Evolutionary conservation across 257 asterid genomes (phyloP), one percentile per base, ranked within the genome.

Genomic region (Plantago ovata): DNA sequence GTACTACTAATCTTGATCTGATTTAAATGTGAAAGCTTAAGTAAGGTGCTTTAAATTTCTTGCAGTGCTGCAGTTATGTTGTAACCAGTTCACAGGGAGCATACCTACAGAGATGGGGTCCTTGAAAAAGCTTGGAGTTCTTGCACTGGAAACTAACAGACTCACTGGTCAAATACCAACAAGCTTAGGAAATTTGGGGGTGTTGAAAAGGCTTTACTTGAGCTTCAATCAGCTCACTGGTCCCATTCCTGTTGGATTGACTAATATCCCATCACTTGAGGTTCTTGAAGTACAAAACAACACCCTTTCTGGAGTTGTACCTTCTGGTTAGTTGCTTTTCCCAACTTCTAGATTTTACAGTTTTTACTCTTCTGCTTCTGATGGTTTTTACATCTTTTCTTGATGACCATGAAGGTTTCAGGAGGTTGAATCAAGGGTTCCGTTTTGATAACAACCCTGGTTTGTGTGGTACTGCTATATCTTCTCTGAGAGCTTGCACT

Each of bases 161-260:
- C 41, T 93, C 43, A 81, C 72, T 15, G 99, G 88, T 1, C 62
- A 59, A 22, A 83, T 93, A 28, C 96, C 99, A 66, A 15, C 62
- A 11, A 83, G 72, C 56, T 60, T 93, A 41, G 96, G 92, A 39
- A 61, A 75, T 62, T 32, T 73, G 56, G 75, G 56, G 18, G 19
- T 65, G 82, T 21, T 93, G 20, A 81, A 69, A 41, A 79, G 70
- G 69, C 64, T 93, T 13, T 63, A 73, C 53, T 60, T 89, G 68
- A 76, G 84, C 63, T 86, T 52, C 72, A 93, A 93, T 78, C 73
- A 72, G 15, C 84, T 93, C n/a, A 66, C 87, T 12, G 97, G 99
- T 47, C 67, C 85, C 6, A 83, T 93, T 57, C 96, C 90, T 8
- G 20, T 3, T 39, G 36, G 58, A 40, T 68, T 93, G 36, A 84